Base-by-base conservation (phyloP, 129 eudicot genomes). In the Flaveria robusta region DNA sequence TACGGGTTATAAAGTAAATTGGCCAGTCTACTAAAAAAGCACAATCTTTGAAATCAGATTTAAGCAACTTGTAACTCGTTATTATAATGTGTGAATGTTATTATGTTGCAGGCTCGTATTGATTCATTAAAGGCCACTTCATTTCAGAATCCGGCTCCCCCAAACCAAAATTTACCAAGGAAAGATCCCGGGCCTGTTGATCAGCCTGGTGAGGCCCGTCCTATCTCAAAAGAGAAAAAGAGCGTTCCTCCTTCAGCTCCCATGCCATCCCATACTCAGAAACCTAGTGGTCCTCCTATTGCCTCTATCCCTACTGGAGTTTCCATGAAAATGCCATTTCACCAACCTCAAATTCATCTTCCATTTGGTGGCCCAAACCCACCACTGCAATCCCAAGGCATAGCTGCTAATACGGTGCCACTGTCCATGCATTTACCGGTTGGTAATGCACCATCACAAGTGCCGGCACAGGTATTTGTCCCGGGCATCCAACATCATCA, bases 281-380 rank as follows among this genome's bases (percentile, higher is more conserved):
- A 85, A 75, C 88, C 93, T 16, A 72, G 96, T 10, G 81, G 83
- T n/a, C 90, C 86, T 59, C 88, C 91, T 19, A 74, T 74, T 51
- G 70, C 79, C 7, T 66, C 79, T 14, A 81, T 77, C 11, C 69
- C 87, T 12, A 62, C 67, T 24, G 85, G 87, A 42, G 81, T 90
- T 34, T 72, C 89, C 16, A 80, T 88, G 87, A 93, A 82, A 73
- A 74, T 81, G 51, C 87, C 87, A 23, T 91, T 71, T 76, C 96
- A 84, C 80, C 98, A 91, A 77, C 80, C 84, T 27, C 92, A 73
- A 18, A 78, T 85, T 22, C 88, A 87, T 16, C 77, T 83, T 62
- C 97, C 81, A 66, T 94, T 82, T 78, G 93, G 88, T 67, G 96
- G 92, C 11, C 94, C 88, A 23, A 86, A 76, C 70, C 90, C 96